Percentiles rank a stretch among this genome's conserved stretches.
Conservation (phyloP, 805 yeast species). For the Priceomyces fermenticarens region DNA sequence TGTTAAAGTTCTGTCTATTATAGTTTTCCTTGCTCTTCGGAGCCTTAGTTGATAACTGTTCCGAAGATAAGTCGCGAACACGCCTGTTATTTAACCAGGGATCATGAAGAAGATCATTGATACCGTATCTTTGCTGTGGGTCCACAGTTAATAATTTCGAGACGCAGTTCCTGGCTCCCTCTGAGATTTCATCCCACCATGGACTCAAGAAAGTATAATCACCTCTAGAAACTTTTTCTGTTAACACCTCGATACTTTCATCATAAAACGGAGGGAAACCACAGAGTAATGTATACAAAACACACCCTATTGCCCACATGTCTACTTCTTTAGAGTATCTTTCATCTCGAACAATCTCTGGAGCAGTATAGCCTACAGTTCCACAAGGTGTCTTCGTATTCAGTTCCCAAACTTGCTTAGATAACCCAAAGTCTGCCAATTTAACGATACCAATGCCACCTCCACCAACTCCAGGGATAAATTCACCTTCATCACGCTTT, state of each 20-base stretch:
- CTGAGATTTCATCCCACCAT: constrained; percentile 85
- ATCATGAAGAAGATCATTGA: constrained; percentile 67
- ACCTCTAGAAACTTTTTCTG: constrained; percentile 78
- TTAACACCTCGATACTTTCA: constrained; percentile 68
- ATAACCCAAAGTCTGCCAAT: constrained; percentile 92
- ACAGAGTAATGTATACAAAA: constrained; percentile 85
- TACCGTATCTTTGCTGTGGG: constrained; percentile 63
- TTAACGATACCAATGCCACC: constrained; percentile 90
- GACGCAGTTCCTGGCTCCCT: constrained; percentile 68
- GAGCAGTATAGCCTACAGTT: constrained; percentile 97
- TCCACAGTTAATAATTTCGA: constrained; percentile 66
- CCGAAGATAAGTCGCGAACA: not conserved
- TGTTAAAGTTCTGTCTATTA: constrained; percentile 13
- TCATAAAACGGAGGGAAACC: constrained; percentile 98
- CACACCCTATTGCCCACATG: constrained; percentile 99
- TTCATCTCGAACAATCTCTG: constrained; percentile 94
- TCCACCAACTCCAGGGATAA: constrained; percentile 77
- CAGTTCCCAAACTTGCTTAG: constrained; percentile 83
- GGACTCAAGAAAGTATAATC: constrained; percentile 74
- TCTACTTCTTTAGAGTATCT: constrained; percentile 91
- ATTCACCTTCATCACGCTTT: constrained; percentile 86
- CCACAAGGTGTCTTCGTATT: constrained; percentile 98
- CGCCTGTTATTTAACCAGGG: constrained; percentile 57
- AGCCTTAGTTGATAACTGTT: constrained; percentile 16
- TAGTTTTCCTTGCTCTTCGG: constrained; percentile 25